Conservation (phyloP, 2,329 filamentous ascomycete genomes). For the Didymosphaeria variabile region DNA sequence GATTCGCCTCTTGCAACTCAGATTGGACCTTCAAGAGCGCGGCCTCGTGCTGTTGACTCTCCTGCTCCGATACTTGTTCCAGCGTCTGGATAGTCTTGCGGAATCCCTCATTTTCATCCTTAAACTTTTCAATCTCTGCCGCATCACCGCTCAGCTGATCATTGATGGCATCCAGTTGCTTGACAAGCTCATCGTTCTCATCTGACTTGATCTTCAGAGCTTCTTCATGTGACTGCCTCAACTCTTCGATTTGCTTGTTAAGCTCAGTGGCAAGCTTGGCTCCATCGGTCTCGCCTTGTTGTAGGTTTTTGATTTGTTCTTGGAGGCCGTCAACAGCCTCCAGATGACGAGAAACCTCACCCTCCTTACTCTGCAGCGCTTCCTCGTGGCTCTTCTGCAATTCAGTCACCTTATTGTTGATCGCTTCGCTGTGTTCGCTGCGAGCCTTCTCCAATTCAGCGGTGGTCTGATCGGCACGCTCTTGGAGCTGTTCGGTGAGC, state of each 20-base stretch:
- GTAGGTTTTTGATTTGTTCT: constrained; percentile 40
- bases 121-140: constrained; percentile 36
- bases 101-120: constrained; percentile 39
- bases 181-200: constrained; percentile 43
- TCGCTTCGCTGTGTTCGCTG: constrained; percentile 32
- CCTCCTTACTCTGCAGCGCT: constrained; percentile 36
- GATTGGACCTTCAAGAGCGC: constrained; percentile 33
- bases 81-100: constrained; percentile 44
- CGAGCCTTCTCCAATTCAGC: constrained; percentile 43
- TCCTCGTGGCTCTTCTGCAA: constrained; percentile 36
- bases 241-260: constrained; percentile 41
- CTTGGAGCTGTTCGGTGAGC: constrained; percentile 37
- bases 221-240: constrained; percentile 42
- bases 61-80: constrained; percentile 40
- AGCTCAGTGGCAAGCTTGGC: constrained; percentile 42
- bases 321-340: constrained; percentile 45
- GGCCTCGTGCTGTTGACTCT: constrained; percentile 36
- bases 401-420: constrained; percentile 40
- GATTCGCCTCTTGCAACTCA: constrained; percentile 37
- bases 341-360: constrained; percentile 41
- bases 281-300: constrained; percentile 47
- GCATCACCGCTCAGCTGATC: constrained; percentile 44
- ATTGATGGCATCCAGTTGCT: constrained; percentile 47
- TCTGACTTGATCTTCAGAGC: constrained; percentile 40
- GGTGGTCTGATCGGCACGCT: constrained; percentile 39